phyloP scores from a whole-genome alignment of 805 yeast species.

The Candida coquimbonensis region DNA sequence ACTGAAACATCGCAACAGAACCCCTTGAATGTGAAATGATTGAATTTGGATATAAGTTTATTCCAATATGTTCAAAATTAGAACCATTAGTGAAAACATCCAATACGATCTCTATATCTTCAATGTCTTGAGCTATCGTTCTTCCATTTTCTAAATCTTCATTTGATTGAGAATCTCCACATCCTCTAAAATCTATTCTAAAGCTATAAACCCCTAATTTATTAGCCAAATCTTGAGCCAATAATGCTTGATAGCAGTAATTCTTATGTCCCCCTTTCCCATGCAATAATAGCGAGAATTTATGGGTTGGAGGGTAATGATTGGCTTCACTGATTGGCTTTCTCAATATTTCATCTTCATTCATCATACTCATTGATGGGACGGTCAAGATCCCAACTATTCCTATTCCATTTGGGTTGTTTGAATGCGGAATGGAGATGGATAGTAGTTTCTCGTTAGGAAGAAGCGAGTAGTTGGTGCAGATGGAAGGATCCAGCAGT shows the following conservation, averaged over 20 bases:
- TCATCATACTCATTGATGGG: conserved; percentile 24
- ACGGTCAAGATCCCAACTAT: conserved; percentile 30
- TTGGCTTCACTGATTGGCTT: conserved; percentile 7
- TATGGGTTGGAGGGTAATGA: conserved; percentile 33
- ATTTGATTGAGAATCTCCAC: conserved; percentile 65
- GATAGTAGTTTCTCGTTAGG: conserved; percentile 22
- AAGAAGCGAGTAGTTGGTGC: conserved; percentile 17
- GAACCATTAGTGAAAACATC: conserved; percentile 24
- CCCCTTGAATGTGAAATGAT: conserved; percentile 82
- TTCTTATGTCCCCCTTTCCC: conserved; percentile 84
- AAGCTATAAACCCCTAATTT: conserved; percentile 57
- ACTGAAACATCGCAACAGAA: conserved; percentile 62
- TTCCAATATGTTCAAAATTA: conserved; percentile 24
- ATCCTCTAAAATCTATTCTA: conserved; percentile 79
- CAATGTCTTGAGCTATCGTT: conserved; percentile 53
- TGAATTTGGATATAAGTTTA: conserved; percentile 42
- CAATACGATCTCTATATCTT: conserved; percentile 51
- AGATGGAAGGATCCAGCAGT: conserved; percentile 12
- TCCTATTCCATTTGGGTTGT: conserved; percentile 23
- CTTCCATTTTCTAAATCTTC: conserved; percentile 38
- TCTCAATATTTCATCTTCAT: conserved; percentile 13
- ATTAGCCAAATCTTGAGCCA: conserved; percentile 55
- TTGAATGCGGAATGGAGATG: conserved; percentile 17
- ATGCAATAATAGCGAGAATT: conserved; percentile 61
- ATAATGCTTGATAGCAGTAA: conserved; percentile 60